phyloP scores from a whole-genome alignment of 768 basidiomycete genomes.

The Brasilioporus rufonigricans region DNA sequence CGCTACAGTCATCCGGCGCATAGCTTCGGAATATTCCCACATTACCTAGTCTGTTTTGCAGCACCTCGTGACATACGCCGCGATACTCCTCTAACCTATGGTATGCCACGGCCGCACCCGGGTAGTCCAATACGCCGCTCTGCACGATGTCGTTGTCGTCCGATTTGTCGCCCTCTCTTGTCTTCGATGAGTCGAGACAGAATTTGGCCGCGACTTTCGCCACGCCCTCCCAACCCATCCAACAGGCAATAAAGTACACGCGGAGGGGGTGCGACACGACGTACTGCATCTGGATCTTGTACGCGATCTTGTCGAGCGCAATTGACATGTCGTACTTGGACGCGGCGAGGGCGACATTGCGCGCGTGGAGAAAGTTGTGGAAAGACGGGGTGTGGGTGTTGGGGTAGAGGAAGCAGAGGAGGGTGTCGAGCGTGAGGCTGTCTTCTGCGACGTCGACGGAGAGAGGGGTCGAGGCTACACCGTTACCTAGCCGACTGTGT shows the following conservation, averaged over 20 bases:
- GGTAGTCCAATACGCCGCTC: neutral
- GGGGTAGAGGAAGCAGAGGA: slow-evolving; percentile 8
- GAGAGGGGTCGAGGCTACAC: neutral
- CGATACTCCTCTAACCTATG: neutral
- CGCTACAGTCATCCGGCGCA: neutral
- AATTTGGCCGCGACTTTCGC: neutral
- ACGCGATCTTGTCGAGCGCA: neutral
- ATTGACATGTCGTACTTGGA: neutral
- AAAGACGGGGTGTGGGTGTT: neutral
- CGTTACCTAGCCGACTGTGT: neutral
- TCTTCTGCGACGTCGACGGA: neutral
- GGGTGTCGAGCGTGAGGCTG: slow-evolving; percentile 1
- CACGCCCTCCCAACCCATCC: neutral
- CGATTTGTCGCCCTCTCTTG: neutral
- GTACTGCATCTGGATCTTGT: neutral
- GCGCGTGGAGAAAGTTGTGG: neutral
- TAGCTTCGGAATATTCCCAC: no score
- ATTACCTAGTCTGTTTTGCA: neutral
- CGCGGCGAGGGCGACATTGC: neutral
- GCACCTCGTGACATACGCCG: neutral
- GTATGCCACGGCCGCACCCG: neutral
- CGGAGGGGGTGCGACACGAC: neutral
- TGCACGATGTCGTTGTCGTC: neutral
- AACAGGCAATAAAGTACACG: slow-evolving; percentile 2
- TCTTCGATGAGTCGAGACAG: neutral